Conservation (phyloP, 805 yeast genomes). For the Zygoascus biomembranicola region DNA sequence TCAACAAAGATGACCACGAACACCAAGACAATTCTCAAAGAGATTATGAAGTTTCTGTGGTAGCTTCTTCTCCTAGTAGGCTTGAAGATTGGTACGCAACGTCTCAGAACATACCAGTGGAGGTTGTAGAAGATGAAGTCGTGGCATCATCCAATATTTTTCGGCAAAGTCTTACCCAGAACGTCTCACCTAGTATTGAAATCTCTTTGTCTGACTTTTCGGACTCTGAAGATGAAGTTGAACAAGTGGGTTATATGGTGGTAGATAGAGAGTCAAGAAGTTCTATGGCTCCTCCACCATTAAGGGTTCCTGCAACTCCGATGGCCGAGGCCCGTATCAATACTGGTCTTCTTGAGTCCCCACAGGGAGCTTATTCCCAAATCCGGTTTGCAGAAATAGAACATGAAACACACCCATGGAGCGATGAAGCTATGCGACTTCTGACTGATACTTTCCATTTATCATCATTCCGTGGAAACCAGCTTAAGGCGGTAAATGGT, state of each 20-base stretch:
- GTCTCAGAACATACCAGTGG: neutral
- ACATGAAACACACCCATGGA: slow-evolving; percentile 40
- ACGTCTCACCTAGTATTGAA: neutral
- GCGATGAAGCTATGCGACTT: slow-evolving; percentile 54
- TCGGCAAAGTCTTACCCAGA: neutral
- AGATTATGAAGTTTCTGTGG: neutral
- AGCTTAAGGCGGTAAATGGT: slow-evolving; percentile 77
- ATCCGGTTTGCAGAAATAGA: neutral
- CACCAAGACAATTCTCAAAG: neutral
- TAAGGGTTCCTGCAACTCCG: neutral
- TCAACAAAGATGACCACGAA: neutral
- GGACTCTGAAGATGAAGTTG: neutral
- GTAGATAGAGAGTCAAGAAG: neutral
- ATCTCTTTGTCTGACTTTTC: neutral
- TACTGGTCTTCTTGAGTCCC: neutral
- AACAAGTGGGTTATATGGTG: neutral
- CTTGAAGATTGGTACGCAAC: neutral
- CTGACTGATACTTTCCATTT: slow-evolving; percentile 56
- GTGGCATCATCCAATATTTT: neutral
- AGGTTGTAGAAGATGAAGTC: neutral
- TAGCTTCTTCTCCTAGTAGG: neutral
- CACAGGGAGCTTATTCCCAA: slow-evolving; percentile 2
- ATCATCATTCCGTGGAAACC: slow-evolving; percentile 67
- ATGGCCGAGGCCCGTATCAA: neutral
- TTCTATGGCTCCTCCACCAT: neutral